Percentiles rank a stretch among this genome's conserved stretches.
phyloP scores from a whole-genome alignment of 805 yeast genomes.

The Saccharomycopsis fibuligera region DNA sequence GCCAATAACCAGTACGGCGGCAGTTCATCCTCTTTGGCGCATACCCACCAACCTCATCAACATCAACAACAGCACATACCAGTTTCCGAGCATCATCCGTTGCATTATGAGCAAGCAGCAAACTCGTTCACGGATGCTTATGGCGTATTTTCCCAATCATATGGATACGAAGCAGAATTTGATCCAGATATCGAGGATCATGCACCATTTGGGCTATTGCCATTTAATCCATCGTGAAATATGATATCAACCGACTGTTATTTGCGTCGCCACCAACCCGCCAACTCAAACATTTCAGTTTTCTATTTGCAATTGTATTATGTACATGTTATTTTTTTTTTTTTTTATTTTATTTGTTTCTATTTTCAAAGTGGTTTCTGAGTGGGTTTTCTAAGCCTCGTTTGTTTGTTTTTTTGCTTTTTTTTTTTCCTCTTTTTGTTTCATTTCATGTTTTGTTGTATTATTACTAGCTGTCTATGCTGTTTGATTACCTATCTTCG shows the following conservation, averaged over 20 bases:
- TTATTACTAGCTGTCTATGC: background rate
- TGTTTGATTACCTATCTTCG: background rate
- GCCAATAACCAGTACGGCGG: background rate
- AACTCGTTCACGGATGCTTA: conserved; percentile 60
- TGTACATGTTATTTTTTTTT: too few species aligned
- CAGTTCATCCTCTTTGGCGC: conserved; percentile 16
- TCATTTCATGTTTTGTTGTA: background rate
- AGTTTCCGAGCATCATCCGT: conserved; percentile 50
- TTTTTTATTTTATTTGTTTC: too few species aligned
- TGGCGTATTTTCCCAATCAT: conserved; percentile 76
- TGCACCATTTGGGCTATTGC: conserved; percentile 22
- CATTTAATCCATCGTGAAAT: conserved; percentile 23
- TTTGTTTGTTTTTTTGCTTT: background rate
- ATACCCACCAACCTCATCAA: too few species aligned
- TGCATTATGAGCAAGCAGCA: conserved; percentile 36
- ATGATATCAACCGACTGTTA: background rate
- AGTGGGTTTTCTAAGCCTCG: too few species aligned
- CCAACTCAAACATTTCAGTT: too few species aligned
- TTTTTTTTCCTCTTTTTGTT: background rate
- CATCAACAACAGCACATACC: conserved; percentile 28
- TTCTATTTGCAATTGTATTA: too few species aligned
- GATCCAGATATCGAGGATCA: conserved; percentile 30
- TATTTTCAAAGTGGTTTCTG: too few species aligned
- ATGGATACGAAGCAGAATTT: conserved; percentile 67
- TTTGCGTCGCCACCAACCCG: background rate